These are phyloP conservation scores for Cladosporium cucumerinum DNA, from an alignment of 2,329 filamentous ascomycete species.

Conservation along the genomic window DNA sequence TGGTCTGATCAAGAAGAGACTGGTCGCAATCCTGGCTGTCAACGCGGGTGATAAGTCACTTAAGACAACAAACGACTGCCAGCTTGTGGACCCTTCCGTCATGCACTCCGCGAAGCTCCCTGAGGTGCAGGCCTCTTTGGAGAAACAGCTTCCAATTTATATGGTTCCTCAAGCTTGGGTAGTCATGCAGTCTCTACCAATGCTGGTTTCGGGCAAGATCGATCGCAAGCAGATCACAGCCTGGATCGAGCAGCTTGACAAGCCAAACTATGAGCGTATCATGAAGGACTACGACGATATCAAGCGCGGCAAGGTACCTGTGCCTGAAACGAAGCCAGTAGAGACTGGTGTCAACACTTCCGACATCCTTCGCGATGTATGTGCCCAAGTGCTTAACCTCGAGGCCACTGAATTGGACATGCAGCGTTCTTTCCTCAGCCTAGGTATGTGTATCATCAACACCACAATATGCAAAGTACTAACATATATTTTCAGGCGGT, in stretches of 20 bases:
- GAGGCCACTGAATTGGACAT: neutral
- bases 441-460: neutral
- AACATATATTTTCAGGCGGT: neutral
- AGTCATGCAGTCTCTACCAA: conserved; percentile 10
- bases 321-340: neutral
- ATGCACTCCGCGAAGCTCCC: conserved; percentile 7
- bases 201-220: conserved; percentile 17
- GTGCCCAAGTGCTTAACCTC: conserved; percentile 8
- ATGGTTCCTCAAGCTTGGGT: conserved; percentile 18
- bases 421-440: conserved; percentile 12
- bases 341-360: neutral
- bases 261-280: conserved; percentile 13
- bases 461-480: neutral
- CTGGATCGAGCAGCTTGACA: conserved; percentile 16
- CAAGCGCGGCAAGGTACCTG: conserved; percentile 11
- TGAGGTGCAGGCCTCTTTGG: conserved; percentile 10
- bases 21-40: conserved; percentile 8
- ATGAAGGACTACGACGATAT: conserved; percentile 16
- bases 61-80: conserved; percentile 1
- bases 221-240: conserved; percentile 16
- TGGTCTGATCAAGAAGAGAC: conserved; percentile 11
- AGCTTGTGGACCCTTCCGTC: conserved; percentile 10
- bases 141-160: conserved; percentile 16
- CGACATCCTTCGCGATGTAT: conserved; percentile 11
- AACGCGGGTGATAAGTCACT: conserved; percentile 11